Base-by-base conservation (phyloP, 305 asterid genomes). In the Fraxinus nigra region DNA sequence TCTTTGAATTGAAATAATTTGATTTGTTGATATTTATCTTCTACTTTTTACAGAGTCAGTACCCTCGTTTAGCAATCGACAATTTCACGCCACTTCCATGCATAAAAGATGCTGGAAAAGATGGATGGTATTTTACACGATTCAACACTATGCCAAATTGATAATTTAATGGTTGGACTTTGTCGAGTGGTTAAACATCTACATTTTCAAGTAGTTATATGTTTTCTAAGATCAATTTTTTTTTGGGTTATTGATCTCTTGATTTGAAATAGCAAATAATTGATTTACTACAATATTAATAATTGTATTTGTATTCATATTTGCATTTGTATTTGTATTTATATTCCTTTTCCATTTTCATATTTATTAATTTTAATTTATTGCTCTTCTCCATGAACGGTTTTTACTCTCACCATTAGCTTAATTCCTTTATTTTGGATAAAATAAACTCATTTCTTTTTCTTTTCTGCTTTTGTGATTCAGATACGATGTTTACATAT, bases 31-130 rank as follows among this genome's bases (percentile, higher is more conserved):
- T 81, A 43, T 43, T 61, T 37, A 35, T 77, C 76, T 32, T 74
- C 28, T 87, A 84, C 78, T 80, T 80, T 84, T n/a, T 18, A 59
- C 95, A 95, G 98, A 93, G 97, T 83, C 99, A 95, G 86, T 95
- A 94, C 86, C 98, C 99, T 78, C 99, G 99, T 77, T 83, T 95
- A 87, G 99, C 90, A 79, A 91, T 89, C 61, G 98, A 94, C 67
- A 95, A 94, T 85, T 92, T 94, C 88, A 79, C 65, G 20, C 99
- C 98, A 72, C 94, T 95, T 82, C 91, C 98, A 32, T 87, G 84
- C 82, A 94, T 91, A 87, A 97, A 97, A 85, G 89, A 88, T 81
- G 78, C 92, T 38, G 89, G 94, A 88, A 94, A 95, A 85, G 98
- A 95, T 83, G 97, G 96, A 84, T 95, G 99, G 99, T 95, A 92